Conservation (phyloP, 2,329 filamentous ascomycete genomes). For the Rhinocladiella mackenziei region DNA sequence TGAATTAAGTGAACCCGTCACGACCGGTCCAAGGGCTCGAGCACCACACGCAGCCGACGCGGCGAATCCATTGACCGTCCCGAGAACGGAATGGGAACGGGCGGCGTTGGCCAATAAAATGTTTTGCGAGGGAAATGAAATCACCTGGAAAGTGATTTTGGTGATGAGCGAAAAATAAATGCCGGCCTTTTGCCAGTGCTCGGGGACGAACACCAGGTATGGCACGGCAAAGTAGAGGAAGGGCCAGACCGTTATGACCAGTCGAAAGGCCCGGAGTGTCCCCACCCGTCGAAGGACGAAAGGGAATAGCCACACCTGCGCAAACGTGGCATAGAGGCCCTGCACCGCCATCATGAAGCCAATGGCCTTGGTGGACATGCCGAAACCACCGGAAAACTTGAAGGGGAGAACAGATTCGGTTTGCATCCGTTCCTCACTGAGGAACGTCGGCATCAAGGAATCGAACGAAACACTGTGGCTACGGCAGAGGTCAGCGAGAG, state of each 20-base stretch:
- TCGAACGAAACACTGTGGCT: slow-evolving; percentile 98
- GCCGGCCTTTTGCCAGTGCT: slow-evolving; percentile 64
- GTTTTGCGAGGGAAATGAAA: slow-evolving; percentile 84
- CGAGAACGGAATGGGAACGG: slow-evolving; percentile 76
- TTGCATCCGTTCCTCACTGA: slow-evolving; percentile 57
- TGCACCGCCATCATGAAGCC: slow-evolving; percentile 85
- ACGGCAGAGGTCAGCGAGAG: slow-evolving; percentile 30
- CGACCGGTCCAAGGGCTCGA: slow-evolving; percentile 79
- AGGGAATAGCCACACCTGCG: slow-evolving; percentile 80
- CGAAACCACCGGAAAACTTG: slow-evolving; percentile 83
- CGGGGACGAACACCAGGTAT: slow-evolving; percentile 80
- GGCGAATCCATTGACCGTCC: slow-evolving; percentile 87
- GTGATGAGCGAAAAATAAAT: slow-evolving; percentile 75
- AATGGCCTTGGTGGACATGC: slow-evolving; percentile 74
- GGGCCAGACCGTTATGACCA: slow-evolving; percentile 78
- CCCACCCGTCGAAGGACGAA: slow-evolving; percentile 71
- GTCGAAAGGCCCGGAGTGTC: slow-evolving; percentile 73
- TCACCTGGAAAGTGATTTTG: slow-evolving; percentile 89
- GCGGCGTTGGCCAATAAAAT: slow-evolving; percentile 88
- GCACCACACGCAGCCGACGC: slow-evolving; percentile 87
- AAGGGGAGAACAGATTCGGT: slow-evolving; percentile 66
- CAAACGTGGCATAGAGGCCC: slow-evolving; percentile 82
- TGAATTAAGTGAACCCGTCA: slow-evolving; percentile 81
- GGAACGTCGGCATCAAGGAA: slow-evolving; percentile 85
- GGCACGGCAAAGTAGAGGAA: slow-evolving; percentile 81